A percentile compares a stretch with the other conserved stretches of the same genome.
Evolutionary conservation across 805 yeast genomes (phyloP).

Genomic region (Cyberlindnera saturnus): DNA sequence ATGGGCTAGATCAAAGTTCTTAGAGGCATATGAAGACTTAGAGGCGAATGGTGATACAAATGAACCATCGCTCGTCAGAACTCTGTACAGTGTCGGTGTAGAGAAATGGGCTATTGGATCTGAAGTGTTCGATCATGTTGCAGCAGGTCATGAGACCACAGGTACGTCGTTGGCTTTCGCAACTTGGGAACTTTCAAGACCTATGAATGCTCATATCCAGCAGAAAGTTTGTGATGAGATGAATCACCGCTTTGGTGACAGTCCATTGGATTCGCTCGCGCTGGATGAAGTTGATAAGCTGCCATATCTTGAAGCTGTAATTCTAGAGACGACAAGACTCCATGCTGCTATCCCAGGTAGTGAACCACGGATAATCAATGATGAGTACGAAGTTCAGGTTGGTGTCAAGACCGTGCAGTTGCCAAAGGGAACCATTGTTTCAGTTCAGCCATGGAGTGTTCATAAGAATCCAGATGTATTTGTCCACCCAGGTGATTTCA

Average conservation of each 20-base stretch:
- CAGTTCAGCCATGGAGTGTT: conserved; percentile 61
- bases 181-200: conserved; percentile 53
- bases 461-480: conserved; percentile 49
- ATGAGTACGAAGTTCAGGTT: conserved; percentile 13
- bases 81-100: conserved; percentile 20
- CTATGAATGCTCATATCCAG: conserved; percentile 41
- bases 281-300: conserved; percentile 43
- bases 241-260: conserved; percentile 28
- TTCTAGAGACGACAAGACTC: conserved; percentile 54
- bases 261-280: conserved; percentile 16
- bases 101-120: conserved; percentile 32
- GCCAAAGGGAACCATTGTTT: conserved; percentile 50
- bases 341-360: conserved; percentile 73
- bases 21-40: conserved; percentile 16
- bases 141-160: conserved; percentile 76
- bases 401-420: conserved; percentile 24
- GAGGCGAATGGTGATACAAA: conserved; percentile 13
- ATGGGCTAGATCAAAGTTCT: conserved; percentile 37
- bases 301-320: conserved; percentile 54
- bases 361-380: conserved; percentile 50
- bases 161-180: conserved; percentile 58
- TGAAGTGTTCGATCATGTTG: conserved; percentile 56
- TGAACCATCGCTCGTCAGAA: conserved; percentile 16
- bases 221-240: conserved; percentile 42
- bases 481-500: conserved; percentile 39